Percentiles rank a stretch among this genome's conserved stretches.
These are phyloP conservation scores for Colletotrichum siamense DNA, from an alignment of 2,329 filamentous ascomycete species.

Conservation along the genomic window DNA sequence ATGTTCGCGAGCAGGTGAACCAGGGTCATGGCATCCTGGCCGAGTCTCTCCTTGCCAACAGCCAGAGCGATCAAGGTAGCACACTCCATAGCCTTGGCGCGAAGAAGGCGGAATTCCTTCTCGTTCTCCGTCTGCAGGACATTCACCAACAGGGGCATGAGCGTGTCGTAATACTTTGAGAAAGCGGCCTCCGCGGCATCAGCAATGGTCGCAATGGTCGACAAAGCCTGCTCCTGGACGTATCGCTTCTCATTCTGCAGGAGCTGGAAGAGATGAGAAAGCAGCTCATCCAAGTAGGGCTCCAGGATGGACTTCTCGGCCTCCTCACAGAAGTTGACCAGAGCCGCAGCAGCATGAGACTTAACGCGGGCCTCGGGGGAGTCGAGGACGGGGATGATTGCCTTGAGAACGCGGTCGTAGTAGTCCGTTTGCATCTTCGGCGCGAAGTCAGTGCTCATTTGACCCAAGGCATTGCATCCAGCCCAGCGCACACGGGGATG, in stretches of 20 bases:
- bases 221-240: constrained; percentile 96
- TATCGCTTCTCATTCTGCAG: constrained; percentile 93
- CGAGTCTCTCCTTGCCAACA: constrained; percentile 92
- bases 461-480: constrained; percentile 96
- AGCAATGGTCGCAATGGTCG: constrained; percentile 98
- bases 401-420: constrained; percentile 84
- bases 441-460: constrained; percentile 99
- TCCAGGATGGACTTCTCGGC: constrained; percentile 91
- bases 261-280: constrained; percentile 85
- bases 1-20: constrained; percentile 89
- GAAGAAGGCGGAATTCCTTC: constrained; percentile 88
- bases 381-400: constrained; percentile 90
- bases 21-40: constrained; percentile 82
- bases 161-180: constrained; percentile 89
- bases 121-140: constrained; percentile 89
- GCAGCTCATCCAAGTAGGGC: constrained; percentile 88
- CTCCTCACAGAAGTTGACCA: constrained; percentile 99
- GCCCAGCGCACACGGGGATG: constrained; percentile 97
- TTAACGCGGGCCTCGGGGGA: constrained; percentile 93
- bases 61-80: constrained; percentile 94
- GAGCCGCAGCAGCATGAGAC: constrained; percentile 93
- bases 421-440: constrained; percentile 98
- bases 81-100: constrained; percentile 99
- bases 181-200: constrained; percentile 97
- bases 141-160: constrained; percentile 94